A percentile compares a stretch with the other conserved stretches of the same genome.
These are phyloP conservation scores for Candolleomyces aberdarensis DNA, from an alignment of 768 basidiomycete genomes.

Conservation along the genomic window DNA sequence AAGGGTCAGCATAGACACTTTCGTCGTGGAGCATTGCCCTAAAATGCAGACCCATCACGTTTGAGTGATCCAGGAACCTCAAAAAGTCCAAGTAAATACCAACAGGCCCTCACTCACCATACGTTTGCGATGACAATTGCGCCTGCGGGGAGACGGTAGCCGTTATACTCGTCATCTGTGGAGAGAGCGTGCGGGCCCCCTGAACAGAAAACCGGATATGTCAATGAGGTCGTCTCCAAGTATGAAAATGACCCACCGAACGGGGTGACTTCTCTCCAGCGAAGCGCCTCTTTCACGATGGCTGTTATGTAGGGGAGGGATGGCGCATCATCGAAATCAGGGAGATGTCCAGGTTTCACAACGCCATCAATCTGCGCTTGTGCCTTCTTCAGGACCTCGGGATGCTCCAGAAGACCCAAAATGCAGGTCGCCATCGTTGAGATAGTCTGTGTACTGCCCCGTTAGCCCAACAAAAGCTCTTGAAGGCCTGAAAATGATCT, in stretches of 20 bases:
- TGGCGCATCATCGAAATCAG: constrained; percentile 25
- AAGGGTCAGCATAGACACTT: constrained; percentile 35
- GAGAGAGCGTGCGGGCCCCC: constrained; percentile 18
- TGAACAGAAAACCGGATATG: background rate
- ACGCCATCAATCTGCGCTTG: constrained; percentile 33
- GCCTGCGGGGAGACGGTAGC: constrained; percentile 29
- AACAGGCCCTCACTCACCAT: constrained; percentile 16
- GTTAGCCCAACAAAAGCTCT: no score
- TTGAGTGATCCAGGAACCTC: no score
- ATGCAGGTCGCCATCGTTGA: constrained; percentile 10
- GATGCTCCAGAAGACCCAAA: constrained; percentile 10
- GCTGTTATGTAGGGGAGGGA: constrained; percentile 30
- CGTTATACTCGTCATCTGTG: constrained; percentile 27
- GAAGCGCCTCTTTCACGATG: constrained; percentile 25
- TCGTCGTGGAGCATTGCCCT: constrained; percentile 44
- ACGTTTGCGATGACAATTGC: constrained; percentile 30
- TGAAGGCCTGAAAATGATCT: background rate
- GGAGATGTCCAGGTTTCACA: constrained; percentile 26
- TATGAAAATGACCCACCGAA: constrained; percentile 15
- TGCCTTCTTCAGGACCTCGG: constrained; percentile 23
- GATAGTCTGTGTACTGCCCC: background rate
- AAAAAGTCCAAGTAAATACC: no score
- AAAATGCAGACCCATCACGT: background rate
- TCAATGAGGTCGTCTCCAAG: no score
- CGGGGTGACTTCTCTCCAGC: constrained; percentile 24